Evolutionary conservation across 495 filamentous ascomycete species (phyloP).

Genomic region (Lichenothelia convexa): DNA sequence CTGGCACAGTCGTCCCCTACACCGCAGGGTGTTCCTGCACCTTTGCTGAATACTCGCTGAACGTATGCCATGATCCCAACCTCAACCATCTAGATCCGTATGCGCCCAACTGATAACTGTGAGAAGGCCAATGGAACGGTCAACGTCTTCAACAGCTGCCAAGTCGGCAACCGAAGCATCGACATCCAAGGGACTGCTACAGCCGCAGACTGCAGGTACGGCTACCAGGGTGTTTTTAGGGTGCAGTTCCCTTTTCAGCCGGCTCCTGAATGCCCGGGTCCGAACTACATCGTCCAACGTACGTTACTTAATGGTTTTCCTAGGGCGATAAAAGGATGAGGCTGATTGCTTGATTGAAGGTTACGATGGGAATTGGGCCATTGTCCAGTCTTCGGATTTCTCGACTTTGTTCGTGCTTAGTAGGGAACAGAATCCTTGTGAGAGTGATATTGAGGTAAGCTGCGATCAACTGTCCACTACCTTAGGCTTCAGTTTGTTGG

Average conservation of each 20-base stretch:
- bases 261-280: not conserved
- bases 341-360: no score
- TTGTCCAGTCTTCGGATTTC: slow-evolving; percentile 1
- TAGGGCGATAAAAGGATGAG: no score
- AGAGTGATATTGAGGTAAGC: not conserved
- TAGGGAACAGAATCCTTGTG: not conserved
- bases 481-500: not conserved
- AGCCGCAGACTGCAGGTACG: not conserved
- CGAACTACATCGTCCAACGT: slow-evolving; percentile 1
- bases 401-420: slow-evolving; percentile 1
- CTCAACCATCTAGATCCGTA: not conserved
- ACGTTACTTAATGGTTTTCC: not conserved
- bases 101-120: not conserved
- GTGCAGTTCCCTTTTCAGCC: not conserved
- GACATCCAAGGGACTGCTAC: not conserved
- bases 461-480: not conserved
- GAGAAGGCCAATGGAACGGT: not conserved
- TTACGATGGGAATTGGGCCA: not conserved
- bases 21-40: not conserved
- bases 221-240: not conserved
- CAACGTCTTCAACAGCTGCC: slow-evolving; percentile 1
- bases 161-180: not conserved
- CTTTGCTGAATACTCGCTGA: not conserved
- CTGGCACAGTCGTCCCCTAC: not conserved
- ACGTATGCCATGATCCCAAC: not conserved